phyloP scores from a whole-genome alignment of 768 basidiomycete genomes.

The Vishniacozyma victoriae region DNA sequence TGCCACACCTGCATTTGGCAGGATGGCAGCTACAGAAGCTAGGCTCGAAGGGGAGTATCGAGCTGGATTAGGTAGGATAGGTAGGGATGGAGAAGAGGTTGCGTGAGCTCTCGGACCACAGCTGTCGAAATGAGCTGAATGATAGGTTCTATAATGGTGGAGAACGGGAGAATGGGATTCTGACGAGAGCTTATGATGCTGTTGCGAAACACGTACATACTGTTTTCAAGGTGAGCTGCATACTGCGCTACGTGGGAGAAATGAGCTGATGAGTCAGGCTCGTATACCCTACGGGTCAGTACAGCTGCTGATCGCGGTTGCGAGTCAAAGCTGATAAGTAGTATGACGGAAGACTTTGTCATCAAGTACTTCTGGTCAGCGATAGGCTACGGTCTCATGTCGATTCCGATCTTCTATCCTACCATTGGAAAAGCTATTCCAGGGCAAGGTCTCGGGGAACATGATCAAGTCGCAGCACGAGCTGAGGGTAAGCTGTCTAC shows the following conservation, averaged over 20 bases:
- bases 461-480: conserved; percentile 36
- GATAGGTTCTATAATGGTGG: conserved; percentile 87
- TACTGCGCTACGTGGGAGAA: background rate
- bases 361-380: conserved; percentile 97
- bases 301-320: background rate
- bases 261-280: background rate
- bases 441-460: background rate
- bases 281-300: conserved; percentile 28
- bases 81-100: conserved; percentile 84
- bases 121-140: background rate
- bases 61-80: conserved; percentile 75
- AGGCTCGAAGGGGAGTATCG: conserved; percentile 87
- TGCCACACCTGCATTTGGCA: conserved; percentile 88
- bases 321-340: conserved; percentile 47
- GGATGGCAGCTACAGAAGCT: conserved; percentile 79
- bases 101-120: conserved; percentile 52
- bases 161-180: conserved; percentile 69
- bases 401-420: conserved; percentile 77
- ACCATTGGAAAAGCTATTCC: conserved; percentile 7
- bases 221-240: conserved; percentile 67
- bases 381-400: conserved; percentile 82
- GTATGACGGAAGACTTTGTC: conserved; percentile 91
- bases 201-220: conserved; percentile 84
- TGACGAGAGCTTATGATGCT: conserved; percentile 67
- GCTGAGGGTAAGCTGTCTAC: conserved; percentile 33